A percentile compares a stretch with the other conserved stretches of the same genome.
phyloP scores from a whole-genome alignment of 176 grass and related monocot species.

The Chloris gayana region DNA sequence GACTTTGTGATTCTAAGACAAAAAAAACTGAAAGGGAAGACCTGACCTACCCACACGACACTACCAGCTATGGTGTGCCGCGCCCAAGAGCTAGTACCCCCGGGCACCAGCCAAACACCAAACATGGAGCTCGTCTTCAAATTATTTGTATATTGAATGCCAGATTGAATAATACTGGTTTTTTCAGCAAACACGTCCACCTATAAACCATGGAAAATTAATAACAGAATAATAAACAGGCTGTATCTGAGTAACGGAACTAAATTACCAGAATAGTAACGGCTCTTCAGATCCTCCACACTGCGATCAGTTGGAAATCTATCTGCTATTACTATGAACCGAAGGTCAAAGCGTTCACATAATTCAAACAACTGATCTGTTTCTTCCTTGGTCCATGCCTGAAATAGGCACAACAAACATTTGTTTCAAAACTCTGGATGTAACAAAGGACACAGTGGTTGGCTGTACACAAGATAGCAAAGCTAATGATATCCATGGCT shows the following conservation, averaged over 20 bases:
- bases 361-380: constrained; percentile 90
- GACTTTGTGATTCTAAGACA: no score
- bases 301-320: constrained; percentile 75
- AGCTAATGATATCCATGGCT: not conserved
- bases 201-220: constrained; percentile 14
- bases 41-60: no score
- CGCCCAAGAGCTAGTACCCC: no score
- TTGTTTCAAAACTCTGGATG: constrained; percentile 13
- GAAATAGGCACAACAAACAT: constrained; percentile 41
- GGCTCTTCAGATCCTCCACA: constrained; percentile 90
- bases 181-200: constrained; percentile 18
- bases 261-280: constrained; percentile 87
- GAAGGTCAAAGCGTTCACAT: constrained; percentile 89
- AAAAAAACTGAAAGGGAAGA: no score
- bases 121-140: no score
- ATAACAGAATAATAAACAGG: not conserved
- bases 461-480: constrained; percentile 26
- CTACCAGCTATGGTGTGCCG: no score
- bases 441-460: constrained; percentile 3
- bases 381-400: constrained; percentile 95
- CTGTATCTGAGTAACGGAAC: constrained; percentile 44
- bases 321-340: constrained; percentile 92
- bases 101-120: no score
- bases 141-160: constrained; percentile 24
- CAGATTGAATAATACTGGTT: no score